Evolutionary conservation across 2,329 filamentous ascomycete species (phyloP), one percentile per base, ranked within the genome.

Genomic region (Bipolaris cookei): DNA sequence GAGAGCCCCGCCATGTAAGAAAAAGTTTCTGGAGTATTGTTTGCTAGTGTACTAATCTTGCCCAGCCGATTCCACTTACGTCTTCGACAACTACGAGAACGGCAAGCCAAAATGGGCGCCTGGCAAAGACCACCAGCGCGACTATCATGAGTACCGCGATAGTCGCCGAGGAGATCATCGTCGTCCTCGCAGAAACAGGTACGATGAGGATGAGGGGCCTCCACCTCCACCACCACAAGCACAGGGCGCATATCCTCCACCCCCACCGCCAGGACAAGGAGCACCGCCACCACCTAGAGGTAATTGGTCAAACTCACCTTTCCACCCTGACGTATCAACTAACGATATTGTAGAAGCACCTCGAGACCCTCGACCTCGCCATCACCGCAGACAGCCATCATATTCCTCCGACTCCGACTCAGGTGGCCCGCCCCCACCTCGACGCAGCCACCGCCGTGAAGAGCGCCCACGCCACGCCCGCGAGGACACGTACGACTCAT

Each of bases 1-100:
- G 46, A 59, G 58, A n/a, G 28, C 10, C 28, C 63, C 58, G 14
- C 48, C 32, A 16, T 49, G 57, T 57, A 49, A 20, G 54, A 39
- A 39, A 30, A 6, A 10, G n/a, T 14, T 25, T 14, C 6, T 11
- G 1, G 5, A 21, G n/a, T 13, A 43, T 35, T 44, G 3, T n/a
- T 28, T 1, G 25, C 28, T 4, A 18, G 23, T 20, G 16, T 45
- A 49, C 55, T 59, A 34, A 61, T 39, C 23, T 20, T 35, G 10
- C 7, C 8, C 49, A 62, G 64, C 64, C 38, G 63, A 66, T 21
- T 61, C 65, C 45, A 66, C 64, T 18, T 69, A 69, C 54, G 64
- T 60, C 60, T 69, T 69, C 49, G 65, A 69, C 28, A 66, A 63
- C 54, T 69, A 69, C 61, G 67, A 69, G 53, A 66, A 68, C 60